Evolutionary conservation across 257 asterid genomes (phyloP).

Genomic region (Solanum gracilifrons): DNA sequence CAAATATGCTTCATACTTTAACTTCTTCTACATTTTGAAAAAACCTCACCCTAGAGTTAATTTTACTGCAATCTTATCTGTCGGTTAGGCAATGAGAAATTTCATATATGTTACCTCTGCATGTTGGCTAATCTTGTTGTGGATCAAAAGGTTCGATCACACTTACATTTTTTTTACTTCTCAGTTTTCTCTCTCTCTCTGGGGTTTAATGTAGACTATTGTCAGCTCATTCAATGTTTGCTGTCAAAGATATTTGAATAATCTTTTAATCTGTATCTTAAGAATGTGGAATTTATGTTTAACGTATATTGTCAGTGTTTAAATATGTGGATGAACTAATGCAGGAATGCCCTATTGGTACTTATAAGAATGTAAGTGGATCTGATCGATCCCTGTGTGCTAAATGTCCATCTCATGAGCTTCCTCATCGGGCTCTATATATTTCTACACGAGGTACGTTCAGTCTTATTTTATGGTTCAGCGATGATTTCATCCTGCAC

Average conservation of each 20-base stretch:
- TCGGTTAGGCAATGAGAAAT: neutral
- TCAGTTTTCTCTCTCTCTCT: neutral
- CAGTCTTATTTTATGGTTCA: neutral
- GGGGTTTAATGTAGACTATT: neutral
- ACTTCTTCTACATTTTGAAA: neutral
- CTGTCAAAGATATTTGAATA: neutral
- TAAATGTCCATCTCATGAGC: constrained; percentile 57
- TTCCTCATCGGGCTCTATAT: constrained; percentile 63
- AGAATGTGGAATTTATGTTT: neutral
- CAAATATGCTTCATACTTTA: neutral
- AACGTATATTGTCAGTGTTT: neutral
- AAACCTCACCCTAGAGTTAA: neutral
- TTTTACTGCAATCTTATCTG: neutral
- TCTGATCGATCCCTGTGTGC: constrained; percentile 54
- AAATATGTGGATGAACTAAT: constrained; percentile 7
- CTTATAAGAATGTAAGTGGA: constrained; percentile 70
- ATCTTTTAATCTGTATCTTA: neutral
- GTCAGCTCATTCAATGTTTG: neutral
- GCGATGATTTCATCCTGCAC: neutral
- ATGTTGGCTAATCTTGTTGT: neutral
- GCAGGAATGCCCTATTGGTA: constrained; percentile 94
- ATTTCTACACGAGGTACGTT: constrained; percentile 57
- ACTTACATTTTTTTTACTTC: neutral
- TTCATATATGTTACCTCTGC: neutral
- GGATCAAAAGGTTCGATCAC: neutral